Percentiles rank a stretch among this genome's conserved stretches.
Evolutionary conservation across 2,329 filamentous ascomycete species (phyloP).

Genomic region (Fusarium sp.): DNA sequence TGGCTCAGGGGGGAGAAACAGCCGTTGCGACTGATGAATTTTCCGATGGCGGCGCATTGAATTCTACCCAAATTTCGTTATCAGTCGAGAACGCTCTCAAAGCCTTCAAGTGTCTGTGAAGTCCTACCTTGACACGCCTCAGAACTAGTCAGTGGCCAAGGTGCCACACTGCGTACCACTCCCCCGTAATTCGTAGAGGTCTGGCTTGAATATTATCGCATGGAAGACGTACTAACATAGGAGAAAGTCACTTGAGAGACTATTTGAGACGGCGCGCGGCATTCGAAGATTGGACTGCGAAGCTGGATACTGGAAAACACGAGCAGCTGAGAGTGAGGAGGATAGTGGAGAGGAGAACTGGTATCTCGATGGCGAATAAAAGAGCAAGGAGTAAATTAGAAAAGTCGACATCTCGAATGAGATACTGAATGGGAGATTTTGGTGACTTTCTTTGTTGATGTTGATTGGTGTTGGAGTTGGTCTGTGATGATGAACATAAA

Average conservation of each 20-base stretch:
- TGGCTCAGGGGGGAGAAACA: slow-evolving; percentile 43
- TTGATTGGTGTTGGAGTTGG: not conserved
- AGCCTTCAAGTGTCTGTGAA: no score
- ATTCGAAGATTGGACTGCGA: not conserved
- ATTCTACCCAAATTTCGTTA: fast-evolving
- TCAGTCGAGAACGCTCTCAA: not conserved
- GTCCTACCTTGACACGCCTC: no score
- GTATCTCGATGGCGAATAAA: not conserved
- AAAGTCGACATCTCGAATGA: fast-evolving
- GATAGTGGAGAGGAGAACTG: not conserved
- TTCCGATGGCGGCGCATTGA: fast-evolving
- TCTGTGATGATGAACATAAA: not conserved
- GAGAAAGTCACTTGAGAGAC: fast-evolving
- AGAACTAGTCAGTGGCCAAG: not conserved
- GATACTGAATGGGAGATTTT: fast-evolving
- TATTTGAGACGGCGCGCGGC: fast-evolving
- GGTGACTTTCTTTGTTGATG: not conserved
- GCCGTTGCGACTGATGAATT: slow-evolving; percentile 45
- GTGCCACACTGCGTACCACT: no score
- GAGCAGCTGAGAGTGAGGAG: not conserved
- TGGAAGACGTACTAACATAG: fast-evolving
- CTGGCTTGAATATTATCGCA: fast-evolving
- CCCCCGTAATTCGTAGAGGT: not conserved
- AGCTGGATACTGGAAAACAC: not conserved
- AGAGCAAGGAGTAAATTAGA: fast-evolving